Percentiles rank a stretch among this genome's conserved stretches.
phyloP scores from a whole-genome alignment of 2,329 filamentous ascomycete genomes.

The Colletotrichum spinosum region DNA sequence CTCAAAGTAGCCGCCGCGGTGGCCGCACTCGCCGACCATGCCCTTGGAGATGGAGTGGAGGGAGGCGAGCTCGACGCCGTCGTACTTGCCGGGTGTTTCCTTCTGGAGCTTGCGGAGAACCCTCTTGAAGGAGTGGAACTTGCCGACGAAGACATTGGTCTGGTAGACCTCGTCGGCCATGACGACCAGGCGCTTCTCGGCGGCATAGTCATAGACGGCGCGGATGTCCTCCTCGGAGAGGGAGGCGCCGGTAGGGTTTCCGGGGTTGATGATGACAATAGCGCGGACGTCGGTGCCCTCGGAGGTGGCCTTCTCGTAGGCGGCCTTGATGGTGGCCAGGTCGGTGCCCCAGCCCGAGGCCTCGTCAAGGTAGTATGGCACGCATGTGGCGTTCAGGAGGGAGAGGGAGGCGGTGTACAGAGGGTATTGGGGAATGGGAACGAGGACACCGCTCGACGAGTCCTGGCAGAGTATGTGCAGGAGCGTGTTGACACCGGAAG shows the following conservation, averaged over 20 bases:
- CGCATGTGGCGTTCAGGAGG: constrained; percentile 84
- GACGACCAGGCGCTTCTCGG: constrained; percentile 85
- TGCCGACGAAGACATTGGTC: constrained; percentile 95
- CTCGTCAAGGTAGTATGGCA: constrained; percentile 96
- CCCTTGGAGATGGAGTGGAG: constrained; percentile 96
- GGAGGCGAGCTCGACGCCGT: constrained; percentile 88
- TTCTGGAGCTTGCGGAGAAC: constrained; percentile 85
- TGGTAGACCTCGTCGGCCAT: constrained; percentile 99
- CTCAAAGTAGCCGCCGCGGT: constrained; percentile 98
- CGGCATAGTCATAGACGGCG: constrained; percentile 87
- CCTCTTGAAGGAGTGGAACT: constrained; percentile 97
- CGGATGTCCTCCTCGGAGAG: constrained; percentile 83
- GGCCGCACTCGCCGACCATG: constrained; percentile 98
- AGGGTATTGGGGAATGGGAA: constrained; percentile 96
- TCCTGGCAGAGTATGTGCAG: constrained; percentile 87
- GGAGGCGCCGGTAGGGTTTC: constrained; percentile 94
- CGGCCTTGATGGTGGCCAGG: constrained; percentile 77
- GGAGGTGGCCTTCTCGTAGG: constrained; percentile 79
- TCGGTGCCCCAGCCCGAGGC: constrained; percentile 88
- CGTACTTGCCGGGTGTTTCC: constrained; percentile 79
- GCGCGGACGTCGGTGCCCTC: constrained; percentile 89
- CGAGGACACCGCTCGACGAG: constrained; percentile 83
- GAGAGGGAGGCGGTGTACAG: constrained; percentile 95
- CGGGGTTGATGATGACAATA: constrained; percentile 97
- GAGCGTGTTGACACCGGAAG: constrained; percentile 93